A percentile compares a stretch with the other conserved stretches of the same genome.
Evolutionary conservation across 1,284 basidiomycete species (phyloP).

Genomic region (Cryptococcus maquisensis): DNA sequence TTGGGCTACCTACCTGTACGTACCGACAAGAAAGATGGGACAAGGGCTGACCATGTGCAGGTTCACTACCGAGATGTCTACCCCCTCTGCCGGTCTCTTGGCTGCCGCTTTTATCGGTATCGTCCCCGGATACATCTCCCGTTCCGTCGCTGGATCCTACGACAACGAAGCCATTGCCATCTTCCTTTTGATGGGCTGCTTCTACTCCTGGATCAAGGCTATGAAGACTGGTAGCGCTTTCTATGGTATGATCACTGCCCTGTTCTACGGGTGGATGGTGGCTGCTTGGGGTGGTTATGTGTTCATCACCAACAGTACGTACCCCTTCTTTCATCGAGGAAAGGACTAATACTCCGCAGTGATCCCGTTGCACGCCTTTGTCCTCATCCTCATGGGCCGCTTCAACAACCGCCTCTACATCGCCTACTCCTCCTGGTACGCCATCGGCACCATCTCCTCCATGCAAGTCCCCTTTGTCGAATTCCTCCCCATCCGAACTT

Average conservation of each 20-base stretch:
- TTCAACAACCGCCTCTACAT: slow-evolving; percentile 90
- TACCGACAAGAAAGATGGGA: slow-evolving; percentile 8
- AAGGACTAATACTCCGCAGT: slow-evolving; percentile 46
- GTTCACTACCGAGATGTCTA: slow-evolving; percentile 92
- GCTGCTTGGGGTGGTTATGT: slow-evolving; percentile 99
- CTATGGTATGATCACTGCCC: slow-evolving; percentile 81
- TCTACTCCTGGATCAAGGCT: slow-evolving; percentile 96
- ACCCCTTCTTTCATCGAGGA: neutral
- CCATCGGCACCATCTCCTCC: slow-evolving; percentile 90
- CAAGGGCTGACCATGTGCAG: slow-evolving; percentile 47
- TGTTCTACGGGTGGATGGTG: slow-evolving; percentile 99
- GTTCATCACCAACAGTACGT: slow-evolving; percentile 90
- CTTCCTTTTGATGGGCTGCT: slow-evolving; percentile 99
- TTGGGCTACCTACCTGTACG: slow-evolving; percentile 92
- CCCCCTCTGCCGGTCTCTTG: slow-evolving; percentile 86
- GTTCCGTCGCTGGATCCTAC: slow-evolving; percentile 97
- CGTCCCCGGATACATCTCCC: slow-evolving; percentile 92
- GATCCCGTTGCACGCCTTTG: slow-evolving; percentile 92
- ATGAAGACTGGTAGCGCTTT: slow-evolving; percentile 89
- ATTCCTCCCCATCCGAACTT: slow-evolving; percentile 95
- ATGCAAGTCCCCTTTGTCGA: slow-evolving; percentile 99
- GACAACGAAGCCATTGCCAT: slow-evolving; percentile 99
- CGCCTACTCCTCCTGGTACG: slow-evolving; percentile 96
- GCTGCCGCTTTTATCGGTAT: slow-evolving; percentile 99
- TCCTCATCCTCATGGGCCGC: slow-evolving; percentile 94